These are phyloP conservation scores for Gossypium arboreum DNA, from an alignment of 345 rosid genomes.

Conservation along the genomic window DNA sequence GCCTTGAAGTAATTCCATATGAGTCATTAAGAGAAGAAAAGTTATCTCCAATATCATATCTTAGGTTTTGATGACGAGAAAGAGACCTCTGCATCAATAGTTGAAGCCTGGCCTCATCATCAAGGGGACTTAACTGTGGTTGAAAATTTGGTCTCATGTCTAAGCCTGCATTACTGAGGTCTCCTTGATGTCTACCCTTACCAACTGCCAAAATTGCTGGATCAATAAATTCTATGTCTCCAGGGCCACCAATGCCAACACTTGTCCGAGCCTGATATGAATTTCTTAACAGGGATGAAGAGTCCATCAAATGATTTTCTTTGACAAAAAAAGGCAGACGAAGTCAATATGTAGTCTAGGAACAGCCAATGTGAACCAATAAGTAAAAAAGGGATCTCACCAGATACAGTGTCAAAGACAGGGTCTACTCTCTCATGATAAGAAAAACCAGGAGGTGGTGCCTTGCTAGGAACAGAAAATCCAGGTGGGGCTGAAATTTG, in stretches of 20 bases:
- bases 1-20: constrained; percentile 55
- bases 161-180: constrained; percentile 42
- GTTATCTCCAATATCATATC: constrained; percentile 51
- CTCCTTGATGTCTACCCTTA: constrained; percentile 62
- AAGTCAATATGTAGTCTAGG: not conserved
- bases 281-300: constrained; percentile 50
- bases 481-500: constrained; percentile 89
- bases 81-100: constrained; percentile 62
- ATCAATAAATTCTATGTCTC: constrained; percentile 80
- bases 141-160: constrained; percentile 54
- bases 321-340: constrained; percentile 5
- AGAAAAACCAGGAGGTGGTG: constrained; percentile 93
- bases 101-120: constrained; percentile 61
- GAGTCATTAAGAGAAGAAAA: constrained; percentile 53
- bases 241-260: constrained; percentile 37
- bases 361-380: not conserved
- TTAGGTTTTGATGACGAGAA: constrained; percentile 47
- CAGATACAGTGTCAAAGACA: constrained; percentile 41
- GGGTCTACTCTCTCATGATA: constrained; percentile 52
- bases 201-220: constrained; percentile 97
- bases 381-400: constrained; percentile 30
- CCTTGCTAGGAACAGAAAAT: constrained; percentile 65
- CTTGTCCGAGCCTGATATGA: constrained; percentile 35
- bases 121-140: constrained; percentile 44
- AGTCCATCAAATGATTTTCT: constrained; percentile 54